Percentiles rank a stretch among this genome's conserved stretches.
Evolutionary conservation across 2,329 filamentous ascomycete species (phyloP).

Genomic region (Fusarium longipes): DNA sequence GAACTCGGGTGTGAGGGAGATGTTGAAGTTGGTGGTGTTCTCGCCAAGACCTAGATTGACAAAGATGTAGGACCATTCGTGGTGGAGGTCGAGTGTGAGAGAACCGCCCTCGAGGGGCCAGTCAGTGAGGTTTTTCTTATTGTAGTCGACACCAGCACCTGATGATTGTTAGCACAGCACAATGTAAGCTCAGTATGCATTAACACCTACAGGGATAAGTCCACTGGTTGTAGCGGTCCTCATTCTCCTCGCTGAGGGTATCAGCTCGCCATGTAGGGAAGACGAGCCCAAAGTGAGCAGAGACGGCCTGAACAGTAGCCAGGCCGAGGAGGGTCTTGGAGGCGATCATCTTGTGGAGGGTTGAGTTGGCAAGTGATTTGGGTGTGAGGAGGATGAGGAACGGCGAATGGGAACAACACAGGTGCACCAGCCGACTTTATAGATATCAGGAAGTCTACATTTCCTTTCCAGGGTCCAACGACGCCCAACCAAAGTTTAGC

Average conservation of each 20-base stretch:
- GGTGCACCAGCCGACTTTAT: slow-evolving; percentile 31
- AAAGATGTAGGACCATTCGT: slow-evolving; percentile 64
- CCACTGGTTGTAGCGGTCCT: slow-evolving; percentile 60
- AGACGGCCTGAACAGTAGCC: slow-evolving; percentile 52
- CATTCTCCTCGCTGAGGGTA: slow-evolving; percentile 54
- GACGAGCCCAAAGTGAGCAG: slow-evolving; percentile 61
- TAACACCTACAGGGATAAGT: slow-evolving; percentile 60
- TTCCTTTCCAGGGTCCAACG: slow-evolving; percentile 7
- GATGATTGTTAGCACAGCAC: slow-evolving; percentile 3
- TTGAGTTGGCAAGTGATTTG: not conserved
- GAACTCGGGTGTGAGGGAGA: slow-evolving; percentile 70
- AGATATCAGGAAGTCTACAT: slow-evolving; percentile 11
- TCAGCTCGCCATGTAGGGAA: slow-evolving; percentile 63
- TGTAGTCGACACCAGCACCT: slow-evolving; percentile 62
- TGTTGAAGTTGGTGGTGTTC: slow-evolving; percentile 73
- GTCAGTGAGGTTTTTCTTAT: slow-evolving; percentile 60
- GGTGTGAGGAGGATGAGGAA: slow-evolving; percentile 5
- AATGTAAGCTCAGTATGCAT: not conserved
- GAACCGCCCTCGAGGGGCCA: slow-evolving; percentile 65
- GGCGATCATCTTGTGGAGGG: slow-evolving; percentile 46
- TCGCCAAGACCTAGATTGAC: slow-evolving; percentile 64
- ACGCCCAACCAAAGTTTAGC: slow-evolving; percentile 17
- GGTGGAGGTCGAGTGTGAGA: slow-evolving; percentile 62
- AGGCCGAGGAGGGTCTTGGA: slow-evolving; percentile 50
- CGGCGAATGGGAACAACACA: not conserved